Conservation (phyloP, 148 eudicot species). For the Nyssa sinensis region DNA sequence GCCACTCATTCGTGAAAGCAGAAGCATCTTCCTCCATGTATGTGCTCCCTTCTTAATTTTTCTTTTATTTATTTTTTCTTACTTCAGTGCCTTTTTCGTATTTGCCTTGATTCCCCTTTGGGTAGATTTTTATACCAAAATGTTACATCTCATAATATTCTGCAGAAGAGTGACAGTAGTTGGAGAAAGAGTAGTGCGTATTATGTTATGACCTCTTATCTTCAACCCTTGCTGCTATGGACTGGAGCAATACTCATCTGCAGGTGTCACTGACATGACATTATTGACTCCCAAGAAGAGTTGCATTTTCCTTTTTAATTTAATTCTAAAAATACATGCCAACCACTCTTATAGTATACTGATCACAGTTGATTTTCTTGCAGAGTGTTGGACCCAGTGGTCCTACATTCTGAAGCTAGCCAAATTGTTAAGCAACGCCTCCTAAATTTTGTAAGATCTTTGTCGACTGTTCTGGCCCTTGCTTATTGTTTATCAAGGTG, state of each 20-base stretch:
- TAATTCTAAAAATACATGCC: neutral
- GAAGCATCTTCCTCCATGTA: slow-evolving; percentile 64
- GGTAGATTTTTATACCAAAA: neutral
- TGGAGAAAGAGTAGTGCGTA: slow-evolving; percentile 81
- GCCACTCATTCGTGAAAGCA: slow-evolving; percentile 61
- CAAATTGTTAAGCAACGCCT: slow-evolving; percentile 78
- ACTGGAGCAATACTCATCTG: slow-evolving; percentile 72
- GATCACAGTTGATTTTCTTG: slow-evolving; percentile 15
- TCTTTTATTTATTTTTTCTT: neutral
- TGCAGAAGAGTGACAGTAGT: slow-evolving; percentile 74
- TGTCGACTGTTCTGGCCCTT: slow-evolving; percentile 83
- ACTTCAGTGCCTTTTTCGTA: neutral
- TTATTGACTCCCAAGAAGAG: neutral
- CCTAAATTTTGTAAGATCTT: slow-evolving; percentile 72
- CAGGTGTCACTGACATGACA: slow-evolving; percentile 49
- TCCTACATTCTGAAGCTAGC: slow-evolving; percentile 75
- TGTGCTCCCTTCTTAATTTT: slow-evolving; percentile 22
- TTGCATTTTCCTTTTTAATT: slow-evolving; percentile 2
- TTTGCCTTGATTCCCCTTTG: neutral
- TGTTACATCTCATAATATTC: slow-evolving; percentile 3
- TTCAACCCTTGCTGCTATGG: slow-evolving; percentile 91
- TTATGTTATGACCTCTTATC: slow-evolving; percentile 69
- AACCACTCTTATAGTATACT: neutral
- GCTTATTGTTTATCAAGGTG: slow-evolving; percentile 87
- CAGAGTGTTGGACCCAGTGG: slow-evolving; percentile 79